A percentile compares a stretch with the other conserved stretches of the same genome.
These are phyloP conservation scores for Daldinia childiae DNA, from an alignment of 495 filamentous ascomycete genomes.

Conservation along the genomic window DNA sequence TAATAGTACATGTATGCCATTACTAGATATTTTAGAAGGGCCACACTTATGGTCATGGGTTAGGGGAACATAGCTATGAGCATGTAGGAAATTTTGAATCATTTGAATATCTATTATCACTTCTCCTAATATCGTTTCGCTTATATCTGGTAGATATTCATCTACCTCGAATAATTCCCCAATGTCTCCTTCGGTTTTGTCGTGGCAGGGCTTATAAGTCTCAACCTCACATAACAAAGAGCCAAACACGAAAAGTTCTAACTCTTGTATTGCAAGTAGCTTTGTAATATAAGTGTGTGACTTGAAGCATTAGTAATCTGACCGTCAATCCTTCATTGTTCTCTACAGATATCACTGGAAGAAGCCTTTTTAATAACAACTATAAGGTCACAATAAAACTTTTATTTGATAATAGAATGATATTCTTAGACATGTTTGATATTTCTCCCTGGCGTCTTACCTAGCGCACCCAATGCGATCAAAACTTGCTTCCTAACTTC, in stretches of 20 bases:
- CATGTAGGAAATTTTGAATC: background rate
- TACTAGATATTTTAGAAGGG: too few relatives aligned
- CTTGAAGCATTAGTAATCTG: background rate
- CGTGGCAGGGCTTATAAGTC: background rate
- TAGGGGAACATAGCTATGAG: background rate
- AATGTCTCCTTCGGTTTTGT: background rate
- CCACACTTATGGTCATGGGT: background rate
- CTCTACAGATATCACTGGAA: background rate
- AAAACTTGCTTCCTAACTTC: conserved; percentile 37
- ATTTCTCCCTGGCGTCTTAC: background rate
- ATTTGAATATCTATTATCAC: background rate
- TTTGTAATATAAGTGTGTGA: background rate
- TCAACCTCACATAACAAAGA: background rate
- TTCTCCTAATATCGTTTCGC: background rate
- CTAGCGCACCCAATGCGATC: background rate
- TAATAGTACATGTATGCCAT: too few relatives aligned
- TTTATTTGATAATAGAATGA: background rate
- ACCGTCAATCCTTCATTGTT: background rate
- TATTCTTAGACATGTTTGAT: background rate
- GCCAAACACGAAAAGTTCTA: too few relatives aligned
- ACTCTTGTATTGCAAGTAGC: too few relatives aligned
- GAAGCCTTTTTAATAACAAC: background rate
- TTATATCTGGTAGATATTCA: background rate
- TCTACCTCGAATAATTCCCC: background rate
- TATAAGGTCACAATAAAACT: background rate